Evolutionary conservation across 2,329 filamentous ascomycete genomes (phyloP), one percentile per base, ranked within the genome.

Genomic region (Penicillium sp.): DNA sequence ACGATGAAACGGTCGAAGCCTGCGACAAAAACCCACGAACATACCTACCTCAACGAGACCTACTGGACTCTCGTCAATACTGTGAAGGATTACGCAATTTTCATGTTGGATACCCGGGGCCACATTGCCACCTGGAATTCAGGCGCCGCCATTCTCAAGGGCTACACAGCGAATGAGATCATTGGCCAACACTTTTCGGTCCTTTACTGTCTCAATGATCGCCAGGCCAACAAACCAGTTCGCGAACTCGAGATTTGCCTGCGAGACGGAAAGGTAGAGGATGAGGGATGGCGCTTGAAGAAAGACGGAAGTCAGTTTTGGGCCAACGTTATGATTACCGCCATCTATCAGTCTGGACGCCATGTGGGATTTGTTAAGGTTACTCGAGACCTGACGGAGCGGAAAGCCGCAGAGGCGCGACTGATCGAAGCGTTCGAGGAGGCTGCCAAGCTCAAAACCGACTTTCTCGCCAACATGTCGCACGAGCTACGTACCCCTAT

Each of bases 401-500:
- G 77, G 22, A 76, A 77, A 46, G 74, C 74, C 35, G 73, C 75
- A 10, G 79, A 82, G 58, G 64, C 72, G n/a, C 74, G 74, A 3
- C 63, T 81, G 14, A 77, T 81, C 35, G 65, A 74, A 9, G 79
- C 78, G 2, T 81, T 78, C 52, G 79, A 83, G 56, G 79, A 83
- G 61, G 76, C 79, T n/a, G 76, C 78, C n/a, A 77, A 77, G 53
- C 63, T 83, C 47, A 83, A 83, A 61, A 78, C 74, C 4, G 78
- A 81, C 24, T 84, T 83, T 51, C 62, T 82, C 22, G 78, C 78
- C 42, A 81, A 83, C 58, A 83, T 84, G 76, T 78, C 74, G 40
- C 81, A 84, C 56, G 80, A 84, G 60, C 80, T 84, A 45, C 74
- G 80, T 34, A 84, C 80, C 0, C 81, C 81, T 0, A 82, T 84